Conservation (phyloP, 2,329 filamentous ascomycete species). For the Alternaria brassicicola region DNA sequence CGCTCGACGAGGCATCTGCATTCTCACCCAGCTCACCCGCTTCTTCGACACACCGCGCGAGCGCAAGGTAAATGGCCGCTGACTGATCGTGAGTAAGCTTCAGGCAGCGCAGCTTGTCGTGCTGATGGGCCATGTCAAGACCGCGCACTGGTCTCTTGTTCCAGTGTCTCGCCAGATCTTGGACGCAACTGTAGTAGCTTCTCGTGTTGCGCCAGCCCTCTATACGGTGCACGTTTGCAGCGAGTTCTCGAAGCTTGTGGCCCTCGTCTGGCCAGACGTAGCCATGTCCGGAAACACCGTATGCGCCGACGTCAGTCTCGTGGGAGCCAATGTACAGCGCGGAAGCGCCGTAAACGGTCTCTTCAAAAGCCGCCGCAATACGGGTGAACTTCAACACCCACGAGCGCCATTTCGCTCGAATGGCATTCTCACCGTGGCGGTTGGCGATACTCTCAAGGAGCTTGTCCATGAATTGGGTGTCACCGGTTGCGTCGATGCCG, state of each 20-base stretch:
- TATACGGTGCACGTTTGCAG: conserved; percentile 88
- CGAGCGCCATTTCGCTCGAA: conserved; percentile 89
- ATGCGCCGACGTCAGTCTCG: conserved; percentile 58
- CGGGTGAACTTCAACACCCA: conserved; percentile 96
- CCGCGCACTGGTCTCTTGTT: conserved; percentile 68
- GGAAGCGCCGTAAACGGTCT: conserved; percentile 91
- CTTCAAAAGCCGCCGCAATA: conserved; percentile 91
- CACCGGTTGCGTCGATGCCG: conserved; percentile 75
- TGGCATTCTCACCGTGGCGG: conserved; percentile 82
- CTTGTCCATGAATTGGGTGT: conserved; percentile 86
- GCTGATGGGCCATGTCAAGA: conserved; percentile 89
- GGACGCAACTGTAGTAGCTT: conserved; percentile 94
- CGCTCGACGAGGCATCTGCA: conserved; percentile 24
- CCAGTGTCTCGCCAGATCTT: conserved; percentile 55
- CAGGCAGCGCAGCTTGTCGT: conserved; percentile 85
- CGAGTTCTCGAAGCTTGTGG: conserved; percentile 81
- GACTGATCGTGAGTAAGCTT: conserved; percentile 77
- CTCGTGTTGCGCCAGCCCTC: conserved; percentile 97
- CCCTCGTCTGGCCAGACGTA: conserved; percentile 92
- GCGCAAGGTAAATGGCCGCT: conserved; percentile 82
- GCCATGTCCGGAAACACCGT: conserved; percentile 77
- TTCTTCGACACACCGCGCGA: conserved; percentile 72
- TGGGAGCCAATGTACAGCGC: conserved; percentile 84
- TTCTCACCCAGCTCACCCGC: conserved; percentile 29
- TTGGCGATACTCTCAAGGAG: conserved; percentile 83